These are phyloP conservation scores for Plectranthus barbatus DNA, from an alignment of 257 asterid genomes.

Conservation along the genomic window DNA sequence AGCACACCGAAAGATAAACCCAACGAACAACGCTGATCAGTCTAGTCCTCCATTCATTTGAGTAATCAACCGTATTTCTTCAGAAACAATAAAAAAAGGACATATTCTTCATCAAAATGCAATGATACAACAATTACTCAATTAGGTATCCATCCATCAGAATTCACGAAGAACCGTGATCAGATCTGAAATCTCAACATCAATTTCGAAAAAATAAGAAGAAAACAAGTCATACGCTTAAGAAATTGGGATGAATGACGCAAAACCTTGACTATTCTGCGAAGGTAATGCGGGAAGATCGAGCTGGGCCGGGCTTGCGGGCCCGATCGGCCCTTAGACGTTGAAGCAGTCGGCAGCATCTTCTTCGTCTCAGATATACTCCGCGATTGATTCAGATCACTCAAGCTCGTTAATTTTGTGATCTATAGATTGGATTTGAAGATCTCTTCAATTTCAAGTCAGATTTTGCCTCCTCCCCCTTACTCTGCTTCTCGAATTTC, in stretches of 20 bases:
- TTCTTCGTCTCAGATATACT: constrained; percentile 17
- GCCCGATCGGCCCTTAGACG: constrained; percentile 57
- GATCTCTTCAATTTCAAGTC: constrained; percentile 22
- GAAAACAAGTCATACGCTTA: not conserved
- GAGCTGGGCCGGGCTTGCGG: constrained; percentile 61
- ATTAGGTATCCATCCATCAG: not conserved
- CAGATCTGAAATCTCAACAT: constrained; percentile 27
- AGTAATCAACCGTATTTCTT: not conserved
- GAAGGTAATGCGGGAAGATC: constrained; percentile 75
- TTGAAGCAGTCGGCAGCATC: constrained; percentile 87
- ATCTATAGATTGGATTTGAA: constrained; percentile 20
- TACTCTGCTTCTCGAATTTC: not conserved
- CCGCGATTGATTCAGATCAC: constrained; percentile 2
- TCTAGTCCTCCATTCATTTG: not conserved
- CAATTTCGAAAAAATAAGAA: not conserved
- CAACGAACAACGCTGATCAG: not conserved
- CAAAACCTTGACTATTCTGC: constrained; percentile 83
- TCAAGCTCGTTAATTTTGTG: not conserved
- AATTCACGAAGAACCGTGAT: constrained; percentile 14
- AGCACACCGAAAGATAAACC: constrained; percentile 1
- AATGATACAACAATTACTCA: constrained; percentile 8
- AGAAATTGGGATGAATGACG: constrained; percentile 1
- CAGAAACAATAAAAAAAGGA: not conserved
- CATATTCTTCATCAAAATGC: not conserved
- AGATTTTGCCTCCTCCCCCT: constrained; percentile 12